Evolutionary conservation across 2,329 filamentous ascomycete species (phyloP), one percentile per base, ranked within the genome.

Genomic region (Dactylonectria macrodidyma): DNA sequence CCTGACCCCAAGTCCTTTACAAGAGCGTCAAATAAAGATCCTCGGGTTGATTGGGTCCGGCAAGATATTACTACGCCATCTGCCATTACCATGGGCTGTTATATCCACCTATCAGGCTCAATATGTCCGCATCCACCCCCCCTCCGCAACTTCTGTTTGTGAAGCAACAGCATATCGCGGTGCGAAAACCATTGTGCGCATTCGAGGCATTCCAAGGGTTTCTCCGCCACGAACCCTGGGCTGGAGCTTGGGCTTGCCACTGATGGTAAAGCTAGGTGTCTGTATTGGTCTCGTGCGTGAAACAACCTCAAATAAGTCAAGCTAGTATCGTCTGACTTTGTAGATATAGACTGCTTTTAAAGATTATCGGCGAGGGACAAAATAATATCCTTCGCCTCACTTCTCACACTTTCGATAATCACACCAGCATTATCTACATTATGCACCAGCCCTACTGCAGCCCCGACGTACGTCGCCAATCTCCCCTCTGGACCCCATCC

Each of bases 381-480:
- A 12, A 47, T 12, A 47, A 73, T 34, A 6, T 62, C 55, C 11
- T 48, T 66, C 2, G 78, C 77, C 54, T 83, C 78, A 3, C 38
- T 52, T 59, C 77, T 76, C 2, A 80, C 71, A 3, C 73, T 71
- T 38, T 71, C 66, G 0, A 87, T 80, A 69, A 87, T 84, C 0
- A 66, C 72, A 2, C 67, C 78, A 0, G 85, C 84, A 38, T 74
- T 68, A 46, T 81, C 75, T 0, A 87, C 81, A 5, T 76, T 73
- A 30, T 78, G 78, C 19, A 87, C 78, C 33, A 87, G 71, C 0
- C 86, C 85, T 22, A 87, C 75, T 0, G 79, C 80, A 0, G 84
- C 81, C 0, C 85, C 84, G 0, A 84, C 85, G 71, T 87, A 87
- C 1, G 85, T 87, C 5, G 84, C 84, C n/a, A 85, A 72, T 62